These are phyloP conservation scores for Nepenthes alata DNA, from an alignment of 179 eudicot species.

Conservation along the genomic window DNA sequence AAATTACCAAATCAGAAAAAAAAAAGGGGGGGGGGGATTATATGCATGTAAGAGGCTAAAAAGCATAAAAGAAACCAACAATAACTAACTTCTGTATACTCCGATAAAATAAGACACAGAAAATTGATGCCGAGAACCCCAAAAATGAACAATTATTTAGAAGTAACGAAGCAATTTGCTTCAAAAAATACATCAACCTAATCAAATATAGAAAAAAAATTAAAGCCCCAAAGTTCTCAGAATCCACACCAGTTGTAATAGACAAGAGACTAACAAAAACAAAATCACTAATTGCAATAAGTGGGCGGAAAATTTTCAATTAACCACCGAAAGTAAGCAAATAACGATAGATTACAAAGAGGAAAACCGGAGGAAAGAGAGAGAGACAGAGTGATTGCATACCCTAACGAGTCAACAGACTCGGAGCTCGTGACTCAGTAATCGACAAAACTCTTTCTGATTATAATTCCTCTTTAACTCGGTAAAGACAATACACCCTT, in stretches of 20 bases:
- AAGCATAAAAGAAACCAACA: too few species aligned
- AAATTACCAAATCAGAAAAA: too few species aligned
- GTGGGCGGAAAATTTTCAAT: constrained; percentile 8
- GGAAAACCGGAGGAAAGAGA: background rate
- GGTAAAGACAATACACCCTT: background rate
- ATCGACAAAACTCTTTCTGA: background rate
- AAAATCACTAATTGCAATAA: background rate
- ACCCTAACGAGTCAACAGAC: constrained; percentile 33
- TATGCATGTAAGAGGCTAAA: too few species aligned
- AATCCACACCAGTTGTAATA: background rate
- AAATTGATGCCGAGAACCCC: too few species aligned
- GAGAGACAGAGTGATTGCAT: background rate
- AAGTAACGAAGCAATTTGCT: background rate
- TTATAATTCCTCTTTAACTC: background rate
- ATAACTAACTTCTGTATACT: too few species aligned
- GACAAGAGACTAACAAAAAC: background rate
- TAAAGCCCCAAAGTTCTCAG: background rate
- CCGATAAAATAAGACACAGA: too few species aligned
- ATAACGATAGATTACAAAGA: background rate
- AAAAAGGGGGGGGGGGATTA: too few species aligned
- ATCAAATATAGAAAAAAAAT: background rate
- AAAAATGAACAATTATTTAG: too few species aligned
- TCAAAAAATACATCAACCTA: background rate
- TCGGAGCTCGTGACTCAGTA: constrained; percentile 12
- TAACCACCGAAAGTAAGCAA: constrained; percentile 3